Conservation (phyloP, 2,329 filamentous ascomycete species). For the Ceratocystis destructans region DNA sequence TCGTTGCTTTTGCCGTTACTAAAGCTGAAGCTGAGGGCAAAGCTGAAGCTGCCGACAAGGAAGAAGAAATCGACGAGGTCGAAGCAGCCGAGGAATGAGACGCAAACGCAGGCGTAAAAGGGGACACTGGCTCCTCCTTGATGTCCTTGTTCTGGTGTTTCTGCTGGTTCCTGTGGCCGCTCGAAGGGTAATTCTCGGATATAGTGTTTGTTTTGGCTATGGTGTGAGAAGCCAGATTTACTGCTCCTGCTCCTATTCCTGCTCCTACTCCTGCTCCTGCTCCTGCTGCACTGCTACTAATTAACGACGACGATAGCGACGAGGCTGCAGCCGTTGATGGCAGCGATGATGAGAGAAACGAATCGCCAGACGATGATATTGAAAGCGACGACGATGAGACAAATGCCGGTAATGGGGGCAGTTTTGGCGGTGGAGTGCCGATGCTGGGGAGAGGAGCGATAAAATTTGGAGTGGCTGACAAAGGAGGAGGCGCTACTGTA, state of each 20-base stretch:
- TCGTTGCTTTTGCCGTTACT: neutral
- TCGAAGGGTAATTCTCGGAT: slow-evolving; percentile 1
- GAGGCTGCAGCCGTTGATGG: neutral
- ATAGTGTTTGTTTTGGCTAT: neutral
- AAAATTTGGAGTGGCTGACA: neutral
- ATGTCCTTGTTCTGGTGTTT: neutral
- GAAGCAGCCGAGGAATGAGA: neutral
- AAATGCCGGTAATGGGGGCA: slow-evolving; percentile 10
- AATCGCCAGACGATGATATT: neutral
- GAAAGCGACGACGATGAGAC: neutral
- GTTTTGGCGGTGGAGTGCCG: slow-evolving; percentile 6
- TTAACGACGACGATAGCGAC: neutral
- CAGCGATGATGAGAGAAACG: neutral
- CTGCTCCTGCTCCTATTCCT: too few relatives aligned
- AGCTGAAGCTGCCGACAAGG: too few relatives aligned
- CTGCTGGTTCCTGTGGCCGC: neutral
- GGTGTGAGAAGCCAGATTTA: neutral
- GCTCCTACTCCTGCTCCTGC: too few relatives aligned
- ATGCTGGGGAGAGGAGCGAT: slow-evolving; percentile 8
- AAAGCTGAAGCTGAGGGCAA: too few relatives aligned
- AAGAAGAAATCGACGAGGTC: neutral
- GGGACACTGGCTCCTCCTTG: neutral
- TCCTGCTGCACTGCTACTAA: neutral
- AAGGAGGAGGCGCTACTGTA: neutral
- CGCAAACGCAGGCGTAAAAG: slow-evolving; percentile 5